Evolutionary conservation across 192 early-diverging fungal species (phyloP).

Genomic region (Coemansia sp.): DNA sequence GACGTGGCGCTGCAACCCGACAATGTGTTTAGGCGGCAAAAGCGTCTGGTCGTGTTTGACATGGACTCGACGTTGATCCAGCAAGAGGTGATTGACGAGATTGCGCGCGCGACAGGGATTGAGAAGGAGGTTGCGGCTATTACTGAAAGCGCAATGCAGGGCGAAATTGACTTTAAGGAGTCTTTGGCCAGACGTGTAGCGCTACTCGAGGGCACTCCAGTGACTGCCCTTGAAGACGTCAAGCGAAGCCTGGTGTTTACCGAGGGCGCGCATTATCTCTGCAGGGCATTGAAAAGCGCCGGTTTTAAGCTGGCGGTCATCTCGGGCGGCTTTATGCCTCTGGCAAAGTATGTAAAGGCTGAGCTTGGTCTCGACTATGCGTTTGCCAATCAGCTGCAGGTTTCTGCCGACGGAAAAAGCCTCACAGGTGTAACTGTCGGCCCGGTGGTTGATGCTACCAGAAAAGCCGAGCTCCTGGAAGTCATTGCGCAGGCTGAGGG

Average conservation of each 20-base stretch:
- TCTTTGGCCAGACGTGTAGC: constrained; percentile 83
- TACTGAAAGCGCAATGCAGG: constrained; percentile 95
- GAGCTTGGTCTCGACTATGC: constrained; percentile 94
- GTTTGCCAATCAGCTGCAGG: constrained; percentile 93
- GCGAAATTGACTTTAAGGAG: constrained; percentile 97
- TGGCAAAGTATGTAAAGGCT: constrained; percentile 87
- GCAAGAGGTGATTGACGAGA: constrained; percentile 99
- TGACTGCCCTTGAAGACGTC: constrained; percentile 75
- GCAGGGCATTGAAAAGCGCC: constrained; percentile 82
- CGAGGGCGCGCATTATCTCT: constrained; percentile 87
- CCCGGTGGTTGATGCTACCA: constrained; percentile 82
- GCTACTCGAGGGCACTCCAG: constrained; percentile 83
- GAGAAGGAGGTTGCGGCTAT: constrained; percentile 88
- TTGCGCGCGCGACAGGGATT: constrained; percentile 88
- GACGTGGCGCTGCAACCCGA: constrained; percentile 87
- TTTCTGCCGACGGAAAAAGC: constrained; percentile 75
- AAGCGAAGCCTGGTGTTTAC: constrained; percentile 78
- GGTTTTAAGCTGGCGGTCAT: constrained; percentile 97
- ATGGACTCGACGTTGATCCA: constrained; percentile 99
- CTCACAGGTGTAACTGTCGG: constrained; percentile 89
- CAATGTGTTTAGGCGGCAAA: constrained; percentile 84
- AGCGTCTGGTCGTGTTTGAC: constrained; percentile 96
- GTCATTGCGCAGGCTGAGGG: constrained; percentile 94
- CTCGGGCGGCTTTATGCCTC: constrained; percentile 92
- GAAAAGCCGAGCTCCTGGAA: constrained; percentile 93